Evolutionary conservation across 2,329 filamentous ascomycete species (phyloP).

Genomic region (Exophiala oligosperma): DNA sequence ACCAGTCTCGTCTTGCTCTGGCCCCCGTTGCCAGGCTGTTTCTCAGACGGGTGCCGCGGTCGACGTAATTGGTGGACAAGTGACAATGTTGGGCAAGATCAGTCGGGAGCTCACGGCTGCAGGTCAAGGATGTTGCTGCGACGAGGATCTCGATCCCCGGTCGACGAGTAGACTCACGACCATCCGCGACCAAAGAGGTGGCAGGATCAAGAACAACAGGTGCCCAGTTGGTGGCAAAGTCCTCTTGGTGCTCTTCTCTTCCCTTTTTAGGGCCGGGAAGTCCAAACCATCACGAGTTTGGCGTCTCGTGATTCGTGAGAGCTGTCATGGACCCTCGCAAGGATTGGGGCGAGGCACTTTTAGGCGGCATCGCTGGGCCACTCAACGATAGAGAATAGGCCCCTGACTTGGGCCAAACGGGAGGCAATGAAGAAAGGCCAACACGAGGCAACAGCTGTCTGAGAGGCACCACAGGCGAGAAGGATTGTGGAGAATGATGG

Average conservation of each 20-base stretch:
- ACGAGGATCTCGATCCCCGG: conserved; percentile 20
- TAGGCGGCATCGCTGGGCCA: conserved; percentile 17
- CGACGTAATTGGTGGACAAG: conserved; percentile 6
- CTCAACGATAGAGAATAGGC: conserved; percentile 8
- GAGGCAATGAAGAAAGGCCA: conserved; percentile 6
- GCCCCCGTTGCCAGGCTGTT: conserved; percentile 5
- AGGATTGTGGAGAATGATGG: background rate
- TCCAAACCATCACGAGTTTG: background rate
- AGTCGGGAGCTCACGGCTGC: conserved; percentile 13
- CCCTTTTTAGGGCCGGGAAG: background rate
- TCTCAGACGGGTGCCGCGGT: conserved; percentile 5
- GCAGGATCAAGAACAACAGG: background rate
- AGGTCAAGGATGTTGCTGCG: background rate
- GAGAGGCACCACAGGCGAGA: background rate
- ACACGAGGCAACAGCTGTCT: conserved; percentile 21
- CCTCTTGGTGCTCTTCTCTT: background rate
- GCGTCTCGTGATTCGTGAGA: conserved; percentile 21
- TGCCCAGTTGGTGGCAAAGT: conserved; percentile 18
- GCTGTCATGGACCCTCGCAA: conserved; percentile 10
- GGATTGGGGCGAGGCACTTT: conserved; percentile 14
- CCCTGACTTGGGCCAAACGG: conserved; percentile 13
- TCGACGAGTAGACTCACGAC: background rate
- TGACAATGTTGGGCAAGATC: background rate
- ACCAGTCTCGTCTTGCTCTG: background rate
- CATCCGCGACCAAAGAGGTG: background rate